Evolutionary conservation across 495 filamentous ascomycete genomes (phyloP), one percentile per base, ranked within the genome.

Genomic region (Penicillium longicatenatum): DNA sequence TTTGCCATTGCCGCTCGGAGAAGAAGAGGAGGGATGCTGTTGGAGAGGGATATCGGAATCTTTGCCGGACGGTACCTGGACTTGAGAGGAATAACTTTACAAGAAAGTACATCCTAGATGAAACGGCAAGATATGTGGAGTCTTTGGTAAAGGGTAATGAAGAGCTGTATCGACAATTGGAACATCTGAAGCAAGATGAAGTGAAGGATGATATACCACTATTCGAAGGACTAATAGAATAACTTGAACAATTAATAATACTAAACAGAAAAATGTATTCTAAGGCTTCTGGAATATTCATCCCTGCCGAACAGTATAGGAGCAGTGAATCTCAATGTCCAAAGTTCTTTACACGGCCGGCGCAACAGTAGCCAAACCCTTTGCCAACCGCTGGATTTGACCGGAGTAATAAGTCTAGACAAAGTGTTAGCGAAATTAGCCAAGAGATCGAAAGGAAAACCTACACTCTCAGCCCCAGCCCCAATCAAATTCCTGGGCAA

Each of bases 381-480:
- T 71, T 0, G 69, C 73, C 59, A 80, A 55, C 39, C 70, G 61
- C 45, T 68, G 55, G 50, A 82, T 75, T 67, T 80, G 76, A 6
- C 41, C 39, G 7, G 66, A 57, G 62, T 82, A 78, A 57, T 72
- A 80, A 30, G 57, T 55, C 75, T 75, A 62, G 16, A 20, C 42
- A 30, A 39, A 31, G 4, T 10, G 14, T 29, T 39, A 62, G 35
- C 22, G 2, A 3, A 46, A 22, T 20, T 24, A 46, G 5, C 44
- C 9, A 35, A 29, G 46, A 21, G 42, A 14, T 6, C 17, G 42
- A n/a, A 26, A 10, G 2, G 11, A 11, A 35, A 35, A 72, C 75
- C 64, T 64, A 73, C 77, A 52, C 48, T 75, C 57, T 82, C 76
- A 49, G 70, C 62, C 6, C 82, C 79, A 30, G 71, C 78, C 8